Conservation (phyloP, 768 basidiomycete genomes). For the Lactarius evosmus region DNA sequence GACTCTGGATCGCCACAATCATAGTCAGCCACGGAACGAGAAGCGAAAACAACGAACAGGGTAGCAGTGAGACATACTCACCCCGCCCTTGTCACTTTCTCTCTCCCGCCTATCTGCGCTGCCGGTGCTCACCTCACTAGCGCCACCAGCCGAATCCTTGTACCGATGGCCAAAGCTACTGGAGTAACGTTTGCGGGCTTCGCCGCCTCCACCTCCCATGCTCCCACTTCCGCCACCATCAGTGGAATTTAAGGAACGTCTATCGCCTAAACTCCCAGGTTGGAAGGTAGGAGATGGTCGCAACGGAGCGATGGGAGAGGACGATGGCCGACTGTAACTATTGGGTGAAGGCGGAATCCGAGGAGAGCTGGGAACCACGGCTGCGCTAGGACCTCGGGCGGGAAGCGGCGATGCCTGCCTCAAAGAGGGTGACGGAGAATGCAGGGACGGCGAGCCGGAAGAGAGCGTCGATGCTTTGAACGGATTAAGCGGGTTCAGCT, state of each 20-base stretch:
- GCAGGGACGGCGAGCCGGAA: constrained; percentile 44
- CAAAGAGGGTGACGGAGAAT: constrained; percentile 48
- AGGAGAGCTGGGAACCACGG: constrained; percentile 39
- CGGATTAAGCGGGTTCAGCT: constrained; percentile 42
- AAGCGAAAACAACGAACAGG: constrained; percentile 13
- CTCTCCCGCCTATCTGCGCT: constrained; percentile 35
- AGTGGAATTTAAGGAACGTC: constrained; percentile 37
- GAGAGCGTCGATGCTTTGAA: constrained; percentile 53
- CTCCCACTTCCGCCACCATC: constrained; percentile 28
- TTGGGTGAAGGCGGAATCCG: constrained; percentile 43
- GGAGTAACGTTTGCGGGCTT: constrained; percentile 60
- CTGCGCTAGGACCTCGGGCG: constrained; percentile 35
- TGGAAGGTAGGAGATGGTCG: constrained; percentile 41
- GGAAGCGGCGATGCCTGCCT: constrained; percentile 47
- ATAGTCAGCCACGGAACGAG: constrained; percentile 8
- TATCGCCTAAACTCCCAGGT: constrained; percentile 43
- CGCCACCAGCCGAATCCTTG: constrained; percentile 39
- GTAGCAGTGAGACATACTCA: constrained; percentile 6
- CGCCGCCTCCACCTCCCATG: constrained; percentile 28
- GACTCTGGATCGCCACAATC: constrained; percentile 30
- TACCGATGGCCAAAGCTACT: constrained; percentile 78
- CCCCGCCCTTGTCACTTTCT: constrained; percentile 29
- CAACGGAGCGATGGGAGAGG: constrained; percentile 37
- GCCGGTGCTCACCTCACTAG: constrained; percentile 40
- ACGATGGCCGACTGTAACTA: constrained; percentile 32